Conservation (phyloP, 495 filamentous ascomycete species). For the Extremus antarcticus region DNA sequence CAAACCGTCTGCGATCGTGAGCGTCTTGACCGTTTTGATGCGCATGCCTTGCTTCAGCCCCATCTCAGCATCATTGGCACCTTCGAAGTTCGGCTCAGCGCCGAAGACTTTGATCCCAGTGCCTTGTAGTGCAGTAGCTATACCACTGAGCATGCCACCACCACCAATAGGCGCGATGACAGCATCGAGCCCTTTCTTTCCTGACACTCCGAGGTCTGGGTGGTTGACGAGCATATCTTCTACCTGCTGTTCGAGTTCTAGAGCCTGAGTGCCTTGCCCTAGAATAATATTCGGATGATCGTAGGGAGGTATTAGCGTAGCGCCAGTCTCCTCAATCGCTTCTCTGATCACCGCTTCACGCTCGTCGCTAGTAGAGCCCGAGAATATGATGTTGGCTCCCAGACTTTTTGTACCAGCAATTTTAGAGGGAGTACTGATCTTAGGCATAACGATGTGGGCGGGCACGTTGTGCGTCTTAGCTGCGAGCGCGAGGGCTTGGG, state of each 20-base stretch:
- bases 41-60: slow-evolving; percentile 53
- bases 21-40: slow-evolving; percentile 52
- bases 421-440: slow-evolving; percentile 70
- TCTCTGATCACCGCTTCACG: slow-evolving; percentile 63
- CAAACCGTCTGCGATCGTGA: slow-evolving; percentile 87
- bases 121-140: slow-evolving; percentile 61
- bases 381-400: slow-evolving; percentile 71
- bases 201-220: slow-evolving; percentile 8
- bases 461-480: slow-evolving; percentile 53
- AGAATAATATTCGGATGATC: slow-evolving; percentile 85
- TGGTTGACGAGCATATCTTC: slow-evolving; percentile 35
- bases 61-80: slow-evolving; percentile 68
- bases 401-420: slow-evolving; percentile 69
- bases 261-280: slow-evolving; percentile 75
- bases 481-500: slow-evolving; percentile 84
- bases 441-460: slow-evolving; percentile 84
- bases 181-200: slow-evolving; percentile 47
- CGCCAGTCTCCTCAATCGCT: slow-evolving; percentile 58
- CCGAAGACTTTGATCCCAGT: slow-evolving; percentile 68
- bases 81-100: slow-evolving; percentile 77
- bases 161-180: slow-evolving; percentile 82
- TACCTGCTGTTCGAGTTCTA: slow-evolving; percentile 74
- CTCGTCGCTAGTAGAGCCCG: slow-evolving; percentile 67
- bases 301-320: slow-evolving; percentile 76
- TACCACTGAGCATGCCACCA: slow-evolving; percentile 76